Base-by-base conservation (phyloP, 2,329 filamentous ascomycete species). In the Talaromyces rugulosus region DNA sequence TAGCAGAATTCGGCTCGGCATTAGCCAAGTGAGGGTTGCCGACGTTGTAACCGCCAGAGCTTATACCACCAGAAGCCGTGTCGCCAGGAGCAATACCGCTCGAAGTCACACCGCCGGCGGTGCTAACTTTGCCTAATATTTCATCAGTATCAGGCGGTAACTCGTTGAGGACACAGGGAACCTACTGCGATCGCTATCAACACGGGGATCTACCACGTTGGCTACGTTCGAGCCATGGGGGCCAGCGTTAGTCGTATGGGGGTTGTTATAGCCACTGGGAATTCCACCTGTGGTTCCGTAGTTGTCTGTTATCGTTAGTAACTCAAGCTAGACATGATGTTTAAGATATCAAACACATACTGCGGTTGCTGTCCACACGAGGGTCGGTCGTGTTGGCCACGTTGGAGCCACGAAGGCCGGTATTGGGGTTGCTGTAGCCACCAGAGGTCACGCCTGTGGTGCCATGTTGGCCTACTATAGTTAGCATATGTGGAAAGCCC, bases 331-430 rank as follows among this genome's bases (percentile, higher is more conserved):
- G 42, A n/a, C 5, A 27, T 11, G 2, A 50, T 47, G 9, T 47
- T 47, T 47, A 11, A 4, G 16, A n/a, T 47, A 47, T 18, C 5
- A 47, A 47, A 4, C 16, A n/a, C 18, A 47, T n/a, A 47, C 16
- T 65, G 23, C 60, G 56, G 44, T 65, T 61, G 27, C 55, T 80
- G 69, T 85, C 81, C 7, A 72, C 68, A 34, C 81, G 80, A 71
- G 69, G 66, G 51, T 75, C 72, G 6, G 69, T 28, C 66, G 73
- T 73, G 64, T 74, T 74, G 27, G 64, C 67, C 27, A 71, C 34
- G 59, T 72, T 69, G n/a, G 69, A 72, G 59, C 72, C 63, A 62
- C 78, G 77, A n/a, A 76, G 76, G 5, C 77, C 76, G 31, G 71
- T 69, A 71, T 58, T 67, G 59, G 16, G 64, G 61, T 59, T 62